Evolutionary conservation across 208 protist species (phyloP).

Genomic region (Tetramitus jugosus): DNA sequence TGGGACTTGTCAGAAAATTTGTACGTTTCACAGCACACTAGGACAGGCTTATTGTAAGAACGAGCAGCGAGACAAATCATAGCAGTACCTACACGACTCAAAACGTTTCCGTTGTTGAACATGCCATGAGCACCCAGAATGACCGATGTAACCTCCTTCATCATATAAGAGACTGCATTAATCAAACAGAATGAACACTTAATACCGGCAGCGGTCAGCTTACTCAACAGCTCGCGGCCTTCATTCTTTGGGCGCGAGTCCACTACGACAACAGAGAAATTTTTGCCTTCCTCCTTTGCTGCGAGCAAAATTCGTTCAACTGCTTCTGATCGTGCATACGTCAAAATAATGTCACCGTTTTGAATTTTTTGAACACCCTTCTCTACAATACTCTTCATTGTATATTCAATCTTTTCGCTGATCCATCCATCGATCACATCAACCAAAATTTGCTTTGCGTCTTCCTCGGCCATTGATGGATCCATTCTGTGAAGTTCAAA

Average conservation of each 20-base stretch:
- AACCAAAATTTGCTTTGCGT: neutral
- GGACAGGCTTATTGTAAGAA: slow-evolving; percentile 79
- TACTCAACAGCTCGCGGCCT: slow-evolving; percentile 57
- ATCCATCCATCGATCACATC: neutral
- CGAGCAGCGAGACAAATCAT: slow-evolving; percentile 81
- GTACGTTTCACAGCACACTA: slow-evolving; percentile 94
- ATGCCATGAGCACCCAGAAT: slow-evolving; percentile 85
- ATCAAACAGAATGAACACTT: slow-evolving; percentile 82
- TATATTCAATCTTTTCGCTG: neutral
- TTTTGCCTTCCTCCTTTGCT: slow-evolving; percentile 45
- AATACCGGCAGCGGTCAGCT: slow-evolving; percentile 65
- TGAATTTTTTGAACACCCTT: neutral
- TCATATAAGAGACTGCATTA: slow-evolving; percentile 79
- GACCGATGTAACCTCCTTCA: slow-evolving; percentile 75
- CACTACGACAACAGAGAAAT: slow-evolving; percentile 81
- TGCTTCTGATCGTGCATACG: slow-evolving; percentile 48
- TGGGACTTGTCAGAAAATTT: slow-evolving; percentile 92
- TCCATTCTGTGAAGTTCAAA: neutral
- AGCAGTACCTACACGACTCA: slow-evolving; percentile 79
- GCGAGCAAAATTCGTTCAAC: slow-evolving; percentile 49
- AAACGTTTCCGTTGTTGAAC: slow-evolving; percentile 83
- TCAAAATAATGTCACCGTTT: slow-evolving; percentile 57
- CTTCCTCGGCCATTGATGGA: neutral
- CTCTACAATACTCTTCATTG: neutral
- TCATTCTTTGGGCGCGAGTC: slow-evolving; percentile 85